Evolutionary conservation across 2,329 filamentous ascomycete genomes (phyloP).

Genomic region (Orbilia quercus): DNA sequence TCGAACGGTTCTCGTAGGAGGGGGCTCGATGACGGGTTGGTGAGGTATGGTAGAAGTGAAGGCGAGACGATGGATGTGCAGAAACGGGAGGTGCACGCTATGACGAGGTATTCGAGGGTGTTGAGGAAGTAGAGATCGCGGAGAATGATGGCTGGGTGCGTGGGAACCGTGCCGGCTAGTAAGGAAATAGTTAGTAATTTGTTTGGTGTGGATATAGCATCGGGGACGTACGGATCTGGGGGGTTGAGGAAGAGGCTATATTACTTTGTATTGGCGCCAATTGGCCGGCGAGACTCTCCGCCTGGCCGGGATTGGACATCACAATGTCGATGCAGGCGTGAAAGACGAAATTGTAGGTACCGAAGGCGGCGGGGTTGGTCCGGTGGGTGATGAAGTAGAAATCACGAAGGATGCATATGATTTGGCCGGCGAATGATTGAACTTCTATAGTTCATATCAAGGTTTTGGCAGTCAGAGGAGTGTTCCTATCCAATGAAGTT

Average conservation of each 20-base stretch:
- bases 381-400: constrained; percentile 84
- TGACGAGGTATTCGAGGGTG: constrained; percentile 82
- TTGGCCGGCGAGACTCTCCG: constrained; percentile 73
- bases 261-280: constrained; percentile 49
- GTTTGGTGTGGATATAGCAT: background rate
- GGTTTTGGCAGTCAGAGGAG: background rate
- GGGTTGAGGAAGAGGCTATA: constrained; percentile 1
- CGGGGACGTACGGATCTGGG: constrained; percentile 14
- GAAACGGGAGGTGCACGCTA: constrained; percentile 73
- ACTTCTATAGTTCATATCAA: constrained; percentile 65
- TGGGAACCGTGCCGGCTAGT: constrained; percentile 69
- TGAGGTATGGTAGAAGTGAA: constrained; percentile 79
- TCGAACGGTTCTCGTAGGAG: constrained; percentile 80
- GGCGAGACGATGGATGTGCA: constrained; percentile 80
- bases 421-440: constrained; percentile 75
- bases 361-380: constrained; percentile 78
- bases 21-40: constrained; percentile 68
- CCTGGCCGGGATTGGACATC: constrained; percentile 74
- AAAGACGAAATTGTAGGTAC: constrained; percentile 85
- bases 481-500: background rate
- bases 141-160: constrained; percentile 75
- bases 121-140: constrained; percentile 92
- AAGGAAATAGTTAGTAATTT: constrained; percentile 26
- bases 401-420: constrained; percentile 78
- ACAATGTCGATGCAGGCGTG: constrained; percentile 84